Base-by-base conservation (phyloP, 2,329 filamentous ascomycete genomes). In the Leptosphaerulina australis region DNA sequence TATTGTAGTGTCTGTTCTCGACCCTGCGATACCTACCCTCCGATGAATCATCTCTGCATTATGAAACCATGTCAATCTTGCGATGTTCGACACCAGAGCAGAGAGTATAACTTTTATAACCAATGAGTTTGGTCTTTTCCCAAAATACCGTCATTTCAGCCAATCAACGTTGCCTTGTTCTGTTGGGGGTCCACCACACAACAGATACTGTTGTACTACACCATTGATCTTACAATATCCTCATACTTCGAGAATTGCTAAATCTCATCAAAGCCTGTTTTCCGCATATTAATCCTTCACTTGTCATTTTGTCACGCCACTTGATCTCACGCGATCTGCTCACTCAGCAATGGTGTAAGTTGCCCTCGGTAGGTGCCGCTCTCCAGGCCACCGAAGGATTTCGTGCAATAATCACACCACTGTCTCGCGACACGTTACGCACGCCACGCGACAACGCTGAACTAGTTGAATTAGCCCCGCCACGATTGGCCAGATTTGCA, bases 361-460 rank as follows among this genome's bases (percentile, higher is more conserved):
- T 52, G 59, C 60, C 54, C 43, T 56, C 60, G 57, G 60, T 48
- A 31, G 40, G 25, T 51, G 60, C 63, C 63, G 62, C 41, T 49
- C 39, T 34, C 37, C 31, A 43, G 26, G 35, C 35, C 25, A 21
- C 46, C 28, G 37, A 35, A 40, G 46, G 48, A 46, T 48, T 33
- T n/a, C 28, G 37, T 29, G 31, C 35, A 44, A 52, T 37, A 30
- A 54, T 66, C 63, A 66, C 63, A 62, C 63, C 64, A 67, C 59
- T 41, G 20, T 66, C 62, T 57, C 49, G 26, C 49, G 39, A 53
- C 38, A 46, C 46, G 21, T 50, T 33, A 36, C 54, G 29, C 29
- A 46, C 28, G 36, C 20, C 33, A 52, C 48, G 44, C 52, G 33
- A 47, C 31, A 34, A 21, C 24, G 36, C 44, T 38, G 49, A 31